A percentile compares a stretch with the other conserved stretches of the same genome.
Conservation (phyloP, 2,329 filamentous ascomycete species). For the Fusarium metavorans region DNA sequence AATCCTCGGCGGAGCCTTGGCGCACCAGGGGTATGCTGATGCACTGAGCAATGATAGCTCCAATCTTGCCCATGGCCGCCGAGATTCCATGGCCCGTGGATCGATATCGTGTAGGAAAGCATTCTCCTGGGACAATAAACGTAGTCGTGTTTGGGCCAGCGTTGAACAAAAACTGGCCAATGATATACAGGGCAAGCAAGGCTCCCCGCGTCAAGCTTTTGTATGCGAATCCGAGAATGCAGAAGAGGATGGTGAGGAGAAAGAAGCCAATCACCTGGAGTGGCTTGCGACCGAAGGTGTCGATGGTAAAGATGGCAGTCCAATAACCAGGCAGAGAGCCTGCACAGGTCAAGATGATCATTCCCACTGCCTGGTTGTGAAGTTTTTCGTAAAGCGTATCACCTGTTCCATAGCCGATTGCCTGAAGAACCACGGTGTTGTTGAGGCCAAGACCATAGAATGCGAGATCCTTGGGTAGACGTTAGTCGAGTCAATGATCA, state of each 20-base stretch:
- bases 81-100: conserved; percentile 74
- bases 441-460: conserved; percentile 82
- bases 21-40: conserved; percentile 73
- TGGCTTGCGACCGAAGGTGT: conserved; percentile 81
- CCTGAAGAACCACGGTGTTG: conserved; percentile 75
- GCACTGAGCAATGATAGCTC: conserved; percentile 75
- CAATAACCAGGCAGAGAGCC: conserved; percentile 86
- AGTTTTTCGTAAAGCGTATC: conserved; percentile 75
- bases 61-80: conserved; percentile 75
- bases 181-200: conserved; percentile 71
- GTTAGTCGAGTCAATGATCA: conserved; percentile 5
- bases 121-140: conserved; percentile 74
- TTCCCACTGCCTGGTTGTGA: conserved; percentile 79
- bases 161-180: conserved; percentile 76
- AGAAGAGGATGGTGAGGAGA: conserved; percentile 71
- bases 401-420: conserved; percentile 78
- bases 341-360: conserved; percentile 81
- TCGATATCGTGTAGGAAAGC: conserved; percentile 73
- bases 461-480: conserved; percentile 66
- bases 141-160: conserved; percentile 75
- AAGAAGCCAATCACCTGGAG: conserved; percentile 76
- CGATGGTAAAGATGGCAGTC: conserved; percentile 78
- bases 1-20: conserved; percentile 64
- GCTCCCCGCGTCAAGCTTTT: conserved; percentile 59
- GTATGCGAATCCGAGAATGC: conserved; percentile 71